Conservation (phyloP, 495 filamentous ascomycete species). For the Tuber borchii region DNA sequence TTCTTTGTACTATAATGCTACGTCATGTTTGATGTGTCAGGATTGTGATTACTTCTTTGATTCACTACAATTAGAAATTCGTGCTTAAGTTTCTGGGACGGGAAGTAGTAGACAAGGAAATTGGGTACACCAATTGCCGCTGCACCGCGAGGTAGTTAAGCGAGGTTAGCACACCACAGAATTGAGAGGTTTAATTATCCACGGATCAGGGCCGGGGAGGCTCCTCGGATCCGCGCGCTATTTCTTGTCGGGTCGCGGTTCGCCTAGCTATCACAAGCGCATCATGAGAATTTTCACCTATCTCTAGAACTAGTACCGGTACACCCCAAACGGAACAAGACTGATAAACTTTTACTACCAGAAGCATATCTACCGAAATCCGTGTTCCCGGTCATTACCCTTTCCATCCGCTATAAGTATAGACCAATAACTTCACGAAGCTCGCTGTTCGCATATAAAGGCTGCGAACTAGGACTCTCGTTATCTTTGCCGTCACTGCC, state of each 20-base stretch:
- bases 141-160: not conserved
- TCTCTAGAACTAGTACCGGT: not conserved
- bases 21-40: not conserved
- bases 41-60: not conserved
- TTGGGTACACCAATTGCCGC: not conserved
- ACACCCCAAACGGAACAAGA: not conserved
- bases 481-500: not conserved
- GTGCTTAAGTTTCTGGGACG: not conserved
- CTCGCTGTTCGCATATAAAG: not conserved
- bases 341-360: not conserved
- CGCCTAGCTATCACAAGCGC: not conserved
- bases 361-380: not conserved
- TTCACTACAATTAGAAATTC: not conserved
- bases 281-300: not conserved
- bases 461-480: not conserved
- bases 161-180: not conserved
- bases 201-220: not conserved
- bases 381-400: not conserved
- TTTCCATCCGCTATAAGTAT: not conserved
- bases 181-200: not conserved
- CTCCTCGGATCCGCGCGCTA: not conserved
- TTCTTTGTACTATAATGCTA: not conserved
- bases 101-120: not conserved
- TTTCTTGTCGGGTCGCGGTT: not conserved
- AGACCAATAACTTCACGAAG: not conserved